A percentile compares a stretch with the other conserved stretches of the same genome.
Conservation (phyloP, 768 basidiomycete genomes). For the Hericium rajendrae region DNA sequence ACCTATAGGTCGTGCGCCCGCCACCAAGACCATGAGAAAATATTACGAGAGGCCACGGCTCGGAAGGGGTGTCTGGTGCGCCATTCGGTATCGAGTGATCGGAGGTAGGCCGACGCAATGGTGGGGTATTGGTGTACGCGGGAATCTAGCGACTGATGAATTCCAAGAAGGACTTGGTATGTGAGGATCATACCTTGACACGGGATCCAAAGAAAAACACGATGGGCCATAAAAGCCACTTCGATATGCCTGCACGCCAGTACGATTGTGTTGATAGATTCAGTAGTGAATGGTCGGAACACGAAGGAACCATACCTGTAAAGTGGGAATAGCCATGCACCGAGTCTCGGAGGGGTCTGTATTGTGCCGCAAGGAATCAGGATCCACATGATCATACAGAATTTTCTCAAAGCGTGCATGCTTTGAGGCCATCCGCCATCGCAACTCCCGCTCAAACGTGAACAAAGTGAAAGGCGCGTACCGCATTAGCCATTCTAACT, state of each 20-base stretch:
- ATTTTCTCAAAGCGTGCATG: no score
- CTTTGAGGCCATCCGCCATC: no score
- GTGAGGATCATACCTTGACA: slow-evolving; percentile 1
- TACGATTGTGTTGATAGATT: neutral
- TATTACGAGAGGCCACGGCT: slow-evolving; percentile 62
- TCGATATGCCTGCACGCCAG: neutral
- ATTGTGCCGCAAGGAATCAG: neutral
- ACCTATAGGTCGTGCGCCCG: slow-evolving; percentile 63
- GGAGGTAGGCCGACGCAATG: neutral
- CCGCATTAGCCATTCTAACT: slow-evolving; percentile 9
- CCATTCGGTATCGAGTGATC: no score
- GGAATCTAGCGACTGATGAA: neutral
- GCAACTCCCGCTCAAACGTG: no score
- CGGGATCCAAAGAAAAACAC: slow-evolving; percentile 5
- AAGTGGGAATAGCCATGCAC: slow-evolving; percentile 9
- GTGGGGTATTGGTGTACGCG: slow-evolving; percentile 6
- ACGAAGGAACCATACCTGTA: neutral
- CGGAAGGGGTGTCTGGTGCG: no score
- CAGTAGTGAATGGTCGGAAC: neutral
- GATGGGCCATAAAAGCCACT: slow-evolving; percentile 7
- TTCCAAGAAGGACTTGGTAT: neutral
- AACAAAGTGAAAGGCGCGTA: neutral
- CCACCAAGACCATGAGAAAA: slow-evolving; percentile 84
- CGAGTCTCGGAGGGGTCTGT: slow-evolving; percentile 4
- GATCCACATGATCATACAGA: no score